These are phyloP conservation scores for Verticillium zaregamsianum DNA, from an alignment of 2,329 filamentous ascomycete species.

Conservation along the genomic window DNA sequence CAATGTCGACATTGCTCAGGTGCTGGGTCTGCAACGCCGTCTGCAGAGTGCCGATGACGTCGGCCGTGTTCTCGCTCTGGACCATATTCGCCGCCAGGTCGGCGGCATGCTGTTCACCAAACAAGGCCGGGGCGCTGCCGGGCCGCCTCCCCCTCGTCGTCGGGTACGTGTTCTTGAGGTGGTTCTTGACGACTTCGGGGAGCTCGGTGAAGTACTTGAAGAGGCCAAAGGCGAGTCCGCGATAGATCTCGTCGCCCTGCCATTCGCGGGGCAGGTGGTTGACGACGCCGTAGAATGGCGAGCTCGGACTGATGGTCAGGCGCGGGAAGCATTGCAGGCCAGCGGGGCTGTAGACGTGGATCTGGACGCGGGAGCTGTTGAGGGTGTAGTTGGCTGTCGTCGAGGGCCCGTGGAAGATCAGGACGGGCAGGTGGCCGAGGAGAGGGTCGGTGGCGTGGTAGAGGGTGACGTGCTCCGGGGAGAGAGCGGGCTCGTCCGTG, in stretches of 20 bases:
- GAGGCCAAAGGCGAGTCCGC: conserved; percentile 85
- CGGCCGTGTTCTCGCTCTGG: conserved; percentile 70
- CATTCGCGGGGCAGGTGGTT: conserved; percentile 86
- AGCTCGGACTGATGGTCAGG: conserved; percentile 89
- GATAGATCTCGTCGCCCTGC: conserved; percentile 90
- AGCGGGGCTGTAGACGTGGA: conserved; percentile 85
- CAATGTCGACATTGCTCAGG: conserved; percentile 80
- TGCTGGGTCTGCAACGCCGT: conserved; percentile 76
- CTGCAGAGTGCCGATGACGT: conserved; percentile 69
- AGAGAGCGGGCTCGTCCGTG: conserved; percentile 72
- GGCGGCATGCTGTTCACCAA: conserved; percentile 89
- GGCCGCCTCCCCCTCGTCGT: conserved; percentile 52
- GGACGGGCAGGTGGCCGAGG: conserved; percentile 73
- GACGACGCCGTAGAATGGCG: conserved; percentile 85
- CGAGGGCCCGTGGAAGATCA: conserved; percentile 90
- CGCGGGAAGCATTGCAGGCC: conserved; percentile 87
- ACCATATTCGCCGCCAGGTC: conserved; percentile 83
- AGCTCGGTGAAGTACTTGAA: conserved; percentile 94
- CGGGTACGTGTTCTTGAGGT: conserved; percentile 58
- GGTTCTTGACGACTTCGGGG: conserved; percentile 68
- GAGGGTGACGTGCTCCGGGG: conserved; percentile 76
- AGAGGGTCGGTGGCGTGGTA: conserved; percentile 86
- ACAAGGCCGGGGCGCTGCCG: conserved; percentile 64
- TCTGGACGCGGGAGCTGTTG: conserved; percentile 90
- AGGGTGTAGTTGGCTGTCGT: conserved; percentile 82